phyloP scores from a whole-genome alignment of 768 basidiomycete genomes.

The Rhizopogon salebrosus region DNA sequence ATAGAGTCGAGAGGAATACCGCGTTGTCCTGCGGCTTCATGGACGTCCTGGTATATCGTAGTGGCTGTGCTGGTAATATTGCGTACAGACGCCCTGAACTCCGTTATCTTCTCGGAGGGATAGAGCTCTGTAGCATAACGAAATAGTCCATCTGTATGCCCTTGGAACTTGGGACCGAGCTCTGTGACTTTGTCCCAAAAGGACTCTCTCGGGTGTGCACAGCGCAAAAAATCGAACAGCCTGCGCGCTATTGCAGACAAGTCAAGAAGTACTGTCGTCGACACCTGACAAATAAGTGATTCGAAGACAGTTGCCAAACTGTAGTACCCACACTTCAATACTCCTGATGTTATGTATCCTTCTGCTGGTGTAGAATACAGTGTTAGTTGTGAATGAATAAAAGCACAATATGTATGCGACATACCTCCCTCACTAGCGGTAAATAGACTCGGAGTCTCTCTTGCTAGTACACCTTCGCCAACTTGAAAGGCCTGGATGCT shows the following conservation, averaged over 20 bases:
- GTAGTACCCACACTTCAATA: neutral
- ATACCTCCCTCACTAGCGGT: neutral
- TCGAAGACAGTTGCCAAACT: neutral
- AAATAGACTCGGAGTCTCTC: no score
- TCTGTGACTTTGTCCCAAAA: neutral
- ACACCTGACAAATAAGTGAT: neutral
- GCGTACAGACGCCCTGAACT: neutral
- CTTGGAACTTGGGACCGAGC: neutral
- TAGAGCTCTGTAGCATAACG: neutral
- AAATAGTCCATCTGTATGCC: neutral
- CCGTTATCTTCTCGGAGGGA: neutral
- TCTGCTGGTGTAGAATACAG: neutral
- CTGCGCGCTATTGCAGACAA: neutral
- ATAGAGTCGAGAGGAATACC: constrained; percentile 11
- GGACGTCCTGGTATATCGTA: neutral
- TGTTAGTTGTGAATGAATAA: neutral
- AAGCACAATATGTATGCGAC: neutral
- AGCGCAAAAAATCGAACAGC: neutral
- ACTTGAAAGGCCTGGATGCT: neutral
- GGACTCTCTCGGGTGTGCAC: neutral
- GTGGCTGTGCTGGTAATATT: neutral
- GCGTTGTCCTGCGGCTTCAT: neutral
- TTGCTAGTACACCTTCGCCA: no score
- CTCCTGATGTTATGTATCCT: neutral
- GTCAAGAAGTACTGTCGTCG: neutral